Percentiles rank a stretch among this genome's conserved stretches.
phyloP scores from a whole-genome alignment of 139 green algal species.

The Haematococcus lacustris region DNA sequence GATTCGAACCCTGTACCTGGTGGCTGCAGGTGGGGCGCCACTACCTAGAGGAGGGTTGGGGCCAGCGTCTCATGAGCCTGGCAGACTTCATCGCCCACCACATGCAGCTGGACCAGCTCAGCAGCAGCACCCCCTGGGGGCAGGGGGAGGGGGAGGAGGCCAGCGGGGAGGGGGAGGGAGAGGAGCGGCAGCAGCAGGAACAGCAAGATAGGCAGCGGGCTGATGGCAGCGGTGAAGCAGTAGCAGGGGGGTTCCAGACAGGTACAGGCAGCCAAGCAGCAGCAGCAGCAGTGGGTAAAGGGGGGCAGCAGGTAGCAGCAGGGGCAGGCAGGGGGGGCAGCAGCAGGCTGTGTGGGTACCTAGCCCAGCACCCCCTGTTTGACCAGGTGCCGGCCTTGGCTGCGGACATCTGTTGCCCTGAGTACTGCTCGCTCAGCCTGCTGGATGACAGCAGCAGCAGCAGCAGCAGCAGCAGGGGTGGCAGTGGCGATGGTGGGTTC shows the following conservation, averaged over 20 bases:
- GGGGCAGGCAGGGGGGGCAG: not conserved
- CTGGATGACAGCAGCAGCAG: too few species aligned
- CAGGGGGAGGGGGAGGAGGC: not conserved
- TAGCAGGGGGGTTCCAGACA: not conserved
- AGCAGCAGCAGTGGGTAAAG: too few species aligned
- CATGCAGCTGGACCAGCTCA: slow-evolving; percentile 1
- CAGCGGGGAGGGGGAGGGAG: not conserved
- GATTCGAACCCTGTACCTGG: too few species aligned
- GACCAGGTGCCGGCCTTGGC: slow-evolving; percentile 63
- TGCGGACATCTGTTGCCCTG: slow-evolving; percentile 64
- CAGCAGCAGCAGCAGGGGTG: too few species aligned
- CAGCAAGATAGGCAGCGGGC: too few species aligned
- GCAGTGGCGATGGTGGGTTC: slow-evolving; percentile 23
- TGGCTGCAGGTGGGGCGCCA: slow-evolving; percentile 51
- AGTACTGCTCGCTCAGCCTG: slow-evolving; percentile 75
- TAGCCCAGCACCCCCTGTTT: slow-evolving; percentile 90
- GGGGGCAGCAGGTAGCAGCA: not conserved
- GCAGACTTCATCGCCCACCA: slow-evolving; percentile 63
- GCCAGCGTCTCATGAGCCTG: slow-evolving; percentile 78
- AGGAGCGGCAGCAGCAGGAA: slow-evolving; percentile 3
- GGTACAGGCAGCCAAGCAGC: not conserved
- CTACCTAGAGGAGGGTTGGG: slow-evolving; percentile 79
- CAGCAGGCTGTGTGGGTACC: slow-evolving; percentile 59
- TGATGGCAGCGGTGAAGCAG: too few species aligned
- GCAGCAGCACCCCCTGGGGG: not conserved